phyloP scores from a whole-genome alignment of 345 rosid species.

The Moricandia arvensis region DNA sequence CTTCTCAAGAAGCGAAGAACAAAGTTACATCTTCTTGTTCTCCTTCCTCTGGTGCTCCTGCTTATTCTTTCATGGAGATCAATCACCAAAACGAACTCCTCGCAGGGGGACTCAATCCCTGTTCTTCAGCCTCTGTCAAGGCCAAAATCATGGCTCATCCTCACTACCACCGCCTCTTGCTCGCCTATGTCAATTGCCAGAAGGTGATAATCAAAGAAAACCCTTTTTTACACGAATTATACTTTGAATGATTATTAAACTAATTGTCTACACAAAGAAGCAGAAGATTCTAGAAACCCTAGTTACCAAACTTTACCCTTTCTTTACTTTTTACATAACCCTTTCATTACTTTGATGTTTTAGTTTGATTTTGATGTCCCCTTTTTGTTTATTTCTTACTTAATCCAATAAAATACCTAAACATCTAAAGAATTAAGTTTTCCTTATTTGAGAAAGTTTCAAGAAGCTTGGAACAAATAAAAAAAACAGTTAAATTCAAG shows the following conservation, averaged over 20 bases:
- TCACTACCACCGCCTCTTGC: slow-evolving; percentile 86
- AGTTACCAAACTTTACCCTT: slow-evolving; percentile 19
- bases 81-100: slow-evolving; percentile 34
- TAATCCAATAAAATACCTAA: background rate
- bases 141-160: slow-evolving; percentile 99
- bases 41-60: slow-evolving; percentile 40
- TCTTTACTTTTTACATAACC: background rate
- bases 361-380: slow-evolving; percentile 33
- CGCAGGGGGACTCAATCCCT: slow-evolving; percentile 25
- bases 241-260: background rate
- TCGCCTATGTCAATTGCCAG: slow-evolving; percentile 88
- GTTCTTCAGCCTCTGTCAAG: slow-evolving; percentile 49
- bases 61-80: slow-evolving; percentile 70
- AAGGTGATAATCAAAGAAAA: slow-evolving; percentile 52
- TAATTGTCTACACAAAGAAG: background rate
- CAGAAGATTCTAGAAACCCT: slow-evolving; percentile 35
- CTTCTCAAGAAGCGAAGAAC: slow-evolving; percentile 39
- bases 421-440: background rate
- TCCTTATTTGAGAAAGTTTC: slow-evolving; percentile 8
- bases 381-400: slow-evolving; percentile 21
- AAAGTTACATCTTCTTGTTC: slow-evolving; percentile 37
- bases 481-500: background rate
- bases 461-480: background rate
- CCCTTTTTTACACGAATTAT: background rate
- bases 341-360: slow-evolving; percentile 28